Conservation (phyloP, 345 rosid genomes). For the Sisymbrium irio region DNA sequence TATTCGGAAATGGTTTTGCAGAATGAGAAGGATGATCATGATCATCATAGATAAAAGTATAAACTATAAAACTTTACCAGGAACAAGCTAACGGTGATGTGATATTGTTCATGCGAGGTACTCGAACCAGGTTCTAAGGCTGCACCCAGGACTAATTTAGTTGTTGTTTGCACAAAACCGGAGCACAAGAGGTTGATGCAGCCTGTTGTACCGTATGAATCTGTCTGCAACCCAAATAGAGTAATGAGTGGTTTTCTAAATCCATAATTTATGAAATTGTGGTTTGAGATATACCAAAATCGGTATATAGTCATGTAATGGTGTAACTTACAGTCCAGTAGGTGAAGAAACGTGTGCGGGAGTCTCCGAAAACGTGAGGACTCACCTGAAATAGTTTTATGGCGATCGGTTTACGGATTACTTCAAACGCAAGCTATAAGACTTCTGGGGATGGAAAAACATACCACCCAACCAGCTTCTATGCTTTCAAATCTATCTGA, state of each 20-base stretch:
- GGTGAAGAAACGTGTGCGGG: conserved; percentile 21
- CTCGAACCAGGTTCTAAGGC: no score
- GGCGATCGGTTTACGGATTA: neutral
- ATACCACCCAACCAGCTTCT: no score
- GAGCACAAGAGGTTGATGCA: conserved; percentile 49
- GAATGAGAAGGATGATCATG: neutral
- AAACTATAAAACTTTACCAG: conserved; percentile 29
- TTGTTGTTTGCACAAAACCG: no score
- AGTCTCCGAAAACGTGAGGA: conserved; percentile 33
- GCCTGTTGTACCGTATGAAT: conserved; percentile 35
- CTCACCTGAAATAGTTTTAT: conserved; percentile 29
- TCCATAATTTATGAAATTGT: neutral
- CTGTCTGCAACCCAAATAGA: conserved; percentile 18
- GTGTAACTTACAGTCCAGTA: conserved; percentile 40
- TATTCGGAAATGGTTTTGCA: neutral
- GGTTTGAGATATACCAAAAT: no score
- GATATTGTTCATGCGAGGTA: no score
- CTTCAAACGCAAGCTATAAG: neutral
- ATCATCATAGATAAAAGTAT: neutral
- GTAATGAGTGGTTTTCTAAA: neutral
- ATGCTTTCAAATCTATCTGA: no score
- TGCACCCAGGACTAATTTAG: no score
- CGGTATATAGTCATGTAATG: no score
- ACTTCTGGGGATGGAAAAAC: neutral
- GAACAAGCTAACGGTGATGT: no score